These are phyloP conservation scores for Neonectria coccinea DNA, from an alignment of 2,329 filamentous ascomycete species.

Conservation along the genomic window DNA sequence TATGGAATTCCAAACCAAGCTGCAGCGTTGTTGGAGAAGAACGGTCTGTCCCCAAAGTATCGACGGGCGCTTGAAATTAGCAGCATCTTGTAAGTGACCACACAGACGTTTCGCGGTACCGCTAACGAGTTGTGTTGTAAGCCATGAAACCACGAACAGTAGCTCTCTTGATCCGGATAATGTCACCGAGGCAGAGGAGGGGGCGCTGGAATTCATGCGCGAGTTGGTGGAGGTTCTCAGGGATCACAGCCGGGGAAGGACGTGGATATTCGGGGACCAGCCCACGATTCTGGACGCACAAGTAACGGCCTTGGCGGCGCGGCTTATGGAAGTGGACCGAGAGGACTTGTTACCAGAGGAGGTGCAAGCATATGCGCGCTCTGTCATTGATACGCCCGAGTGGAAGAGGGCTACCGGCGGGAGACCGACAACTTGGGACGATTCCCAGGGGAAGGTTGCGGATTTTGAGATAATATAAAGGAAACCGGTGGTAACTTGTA, in stretches of 20 bases:
- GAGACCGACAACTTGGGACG: conserved; percentile 42
- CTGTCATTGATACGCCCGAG: conserved; percentile 41
- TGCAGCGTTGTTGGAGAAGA: conserved; percentile 46
- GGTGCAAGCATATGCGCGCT: conserved; percentile 36
- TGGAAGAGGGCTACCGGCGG: conserved; percentile 45
- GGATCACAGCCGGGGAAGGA: conserved; percentile 25
- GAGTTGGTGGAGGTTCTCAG: conserved; percentile 34
- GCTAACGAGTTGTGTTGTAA: conserved; percentile 31
- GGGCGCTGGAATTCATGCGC: conserved; percentile 40
- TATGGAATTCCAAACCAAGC: conserved; percentile 46
- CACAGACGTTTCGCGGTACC: neutral
- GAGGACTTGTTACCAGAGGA: conserved; percentile 39
- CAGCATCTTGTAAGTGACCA: conserved; percentile 46
- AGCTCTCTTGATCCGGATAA: conserved; percentile 42
- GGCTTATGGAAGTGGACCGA: conserved; percentile 43
- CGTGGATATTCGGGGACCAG: conserved; percentile 46
- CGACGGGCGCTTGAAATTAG: conserved; percentile 48
- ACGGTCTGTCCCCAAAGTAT: conserved; percentile 41
- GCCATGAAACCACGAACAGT: conserved; percentile 44
- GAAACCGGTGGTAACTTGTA: neutral
- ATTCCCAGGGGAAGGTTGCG: conserved; percentile 37
- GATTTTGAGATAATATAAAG: conserved; percentile 37
- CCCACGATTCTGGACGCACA: conserved; percentile 49
- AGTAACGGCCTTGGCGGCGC: conserved; percentile 36
- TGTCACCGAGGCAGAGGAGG: conserved; percentile 40